Evolutionary conservation across 768 basidiomycete species (phyloP), one percentile per base, ranked within the genome.

Genomic region (Hygrophoropsis aurantiaca): DNA sequence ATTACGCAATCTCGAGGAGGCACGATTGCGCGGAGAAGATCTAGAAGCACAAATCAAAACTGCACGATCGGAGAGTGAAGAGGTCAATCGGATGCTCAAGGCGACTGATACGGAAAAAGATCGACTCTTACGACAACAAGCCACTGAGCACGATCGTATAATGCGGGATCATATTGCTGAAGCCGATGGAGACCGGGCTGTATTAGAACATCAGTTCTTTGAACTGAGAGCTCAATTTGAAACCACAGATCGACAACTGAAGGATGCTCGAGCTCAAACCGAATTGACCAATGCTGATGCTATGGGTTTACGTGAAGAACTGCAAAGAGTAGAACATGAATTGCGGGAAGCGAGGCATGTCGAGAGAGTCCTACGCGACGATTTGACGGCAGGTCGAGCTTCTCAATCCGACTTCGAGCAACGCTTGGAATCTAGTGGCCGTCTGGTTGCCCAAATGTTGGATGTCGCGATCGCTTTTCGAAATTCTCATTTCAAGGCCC

Each of bases 151-250:
- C 46, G 83, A 85, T 48, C 69, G 78, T 26, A 65, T 75, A 36
- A 81, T 97, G 52, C 80, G 91, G 1, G 93, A 97, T 61, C 89
- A 94, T 57, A 85, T 88, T 45, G 88, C 88, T 3, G 94, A 98
- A 65, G 90, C 93, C 11, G 92, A 97, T 58, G 90, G 93, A 1
- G 94, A 97, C 63, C 81, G 92, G 7, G 93, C 94, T 0, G 91
- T 95, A 11, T 73, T 97, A 38, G 93, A 97, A 66, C 84, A 94
- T 41, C 88, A 93, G 63, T 85, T 88, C 61, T 81, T 79, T 33
- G 88, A 90, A 60, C 69, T 90, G 30, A 77, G 79, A 53, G 81
- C 80, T 1, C 73, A 75, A 7, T 67, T 85, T 41, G 87, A 86
- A 46, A 73, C 77, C 47, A 72, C 75, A 11, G 78, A 81, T 44